These are phyloP conservation scores for Geranomyces variabilis DNA, from an alignment of 192 early-diverging fungal species.

Conservation along the genomic window DNA sequence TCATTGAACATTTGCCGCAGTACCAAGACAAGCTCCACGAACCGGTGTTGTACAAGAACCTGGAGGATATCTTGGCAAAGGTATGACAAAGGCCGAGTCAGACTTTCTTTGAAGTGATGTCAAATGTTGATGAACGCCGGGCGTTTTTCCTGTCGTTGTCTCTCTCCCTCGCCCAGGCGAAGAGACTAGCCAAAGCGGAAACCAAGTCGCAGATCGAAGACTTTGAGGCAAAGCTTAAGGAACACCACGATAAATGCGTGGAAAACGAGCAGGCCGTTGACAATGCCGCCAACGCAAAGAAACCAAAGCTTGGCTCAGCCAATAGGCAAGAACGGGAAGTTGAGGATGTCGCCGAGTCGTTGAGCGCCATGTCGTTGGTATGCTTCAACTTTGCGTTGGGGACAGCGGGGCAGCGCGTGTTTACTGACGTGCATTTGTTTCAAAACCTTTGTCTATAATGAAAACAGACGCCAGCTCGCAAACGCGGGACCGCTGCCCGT, in stretches of 20 bases:
- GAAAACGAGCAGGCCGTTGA: slow-evolving; percentile 60
- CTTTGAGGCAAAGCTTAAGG: slow-evolving; percentile 77
- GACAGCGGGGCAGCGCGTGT: neutral
- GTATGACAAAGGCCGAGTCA: slow-evolving; percentile 38
- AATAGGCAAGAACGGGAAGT: neutral
- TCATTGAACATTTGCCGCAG: slow-evolving; percentile 79
- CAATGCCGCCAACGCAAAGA: neutral
- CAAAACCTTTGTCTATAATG: neutral
- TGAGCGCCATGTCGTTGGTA: neutral
- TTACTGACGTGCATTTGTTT: neutral
- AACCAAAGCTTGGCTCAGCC: neutral
- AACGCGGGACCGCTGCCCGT: neutral
- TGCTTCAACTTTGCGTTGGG: neutral
- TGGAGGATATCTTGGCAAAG: slow-evolving; percentile 87
- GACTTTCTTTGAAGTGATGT: neutral
- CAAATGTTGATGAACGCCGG: neutral
- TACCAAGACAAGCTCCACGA: slow-evolving; percentile 95
- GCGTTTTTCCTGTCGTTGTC: neutral
- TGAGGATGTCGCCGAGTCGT: neutral
- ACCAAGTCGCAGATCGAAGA: slow-evolving; percentile 82
- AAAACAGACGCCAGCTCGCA: neutral
- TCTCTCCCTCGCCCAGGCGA: slow-evolving; percentile 44
- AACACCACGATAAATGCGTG: slow-evolving; percentile 67
- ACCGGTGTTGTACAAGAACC: slow-evolving; percentile 77
- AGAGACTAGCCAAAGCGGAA: slow-evolving; percentile 73